Base-by-base conservation (phyloP, 2,329 filamentous ascomycete species). In the Claviceps lovelessii region DNA sequence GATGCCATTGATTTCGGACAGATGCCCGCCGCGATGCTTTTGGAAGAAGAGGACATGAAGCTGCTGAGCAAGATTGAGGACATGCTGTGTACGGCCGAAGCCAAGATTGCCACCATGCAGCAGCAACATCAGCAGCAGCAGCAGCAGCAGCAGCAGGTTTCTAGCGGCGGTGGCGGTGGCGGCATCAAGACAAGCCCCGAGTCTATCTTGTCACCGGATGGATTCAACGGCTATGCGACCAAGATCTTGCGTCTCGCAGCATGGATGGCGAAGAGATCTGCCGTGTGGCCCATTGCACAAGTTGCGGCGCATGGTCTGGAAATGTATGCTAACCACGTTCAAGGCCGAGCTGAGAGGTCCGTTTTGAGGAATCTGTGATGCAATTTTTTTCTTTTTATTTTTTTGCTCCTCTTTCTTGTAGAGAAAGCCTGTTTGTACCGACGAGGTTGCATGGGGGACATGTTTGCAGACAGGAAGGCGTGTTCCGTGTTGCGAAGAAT, bases 11-110 rank as follows among this genome's bases (percentile, higher is more conserved):
- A 96, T 62, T 77, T 88, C 52, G 75, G 77, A 0, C 84, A 90
- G 61, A 86, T 95, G 8, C 89, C 90, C 2, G 88, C 85, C 2
- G 86, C 95, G 55, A 89, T 96, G 81, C 78, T 96, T 4, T 76
- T 97, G 1, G 90, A 96, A 63, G 88, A 93, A 19, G 91, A 97
- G 65, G 91, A 98, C 61, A 79, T 86, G 60, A 91, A 91, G 68
- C 75, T 97, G 2, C 72, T 97, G 7, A 77, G 80, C 48, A 95
- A 94, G 71, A 83, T 96, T 29, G 80, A 86, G 60, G 85, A 88
- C 58, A 85, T 97, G 10, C 72, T 96, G 45, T 73, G 78, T 41
- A 85, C 81, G 58, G 83, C 88, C 10, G 88, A 95, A 67, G 75
- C 81, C 63, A 95, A 95, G 70, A 83, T 95, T 74, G 83, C 79